Evolutionary conservation across 805 yeast genomes (phyloP).

Genomic region (Wilhelminamyces savonicus): DNA sequence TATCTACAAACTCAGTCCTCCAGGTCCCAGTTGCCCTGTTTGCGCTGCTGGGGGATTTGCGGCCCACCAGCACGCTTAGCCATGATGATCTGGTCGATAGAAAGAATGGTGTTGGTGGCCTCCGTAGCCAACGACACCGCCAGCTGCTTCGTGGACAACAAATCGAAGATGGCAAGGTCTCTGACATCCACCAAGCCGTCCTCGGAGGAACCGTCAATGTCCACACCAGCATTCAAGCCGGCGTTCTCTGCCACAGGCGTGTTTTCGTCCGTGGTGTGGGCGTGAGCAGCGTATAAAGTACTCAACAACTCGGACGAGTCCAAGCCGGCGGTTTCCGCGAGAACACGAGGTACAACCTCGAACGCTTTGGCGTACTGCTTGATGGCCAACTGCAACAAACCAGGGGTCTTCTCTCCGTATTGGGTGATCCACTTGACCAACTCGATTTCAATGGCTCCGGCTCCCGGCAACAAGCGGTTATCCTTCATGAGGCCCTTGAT

Average conservation of each 20-base stretch:
- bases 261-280: slow-evolving; percentile 43
- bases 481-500: slow-evolving; percentile 86
- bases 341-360: slow-evolving; percentile 86
- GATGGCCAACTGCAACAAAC: slow-evolving; percentile 86
- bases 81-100: slow-evolving; percentile 96
- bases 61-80: slow-evolving; percentile 99
- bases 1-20: slow-evolving; percentile 59
- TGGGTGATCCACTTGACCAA: slow-evolving; percentile 71
- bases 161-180: slow-evolving; percentile 68
- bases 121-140: slow-evolving; percentile 94
- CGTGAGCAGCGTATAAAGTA: slow-evolving; percentile 82
- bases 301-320: slow-evolving; percentile 88
- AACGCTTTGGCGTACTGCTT: slow-evolving; percentile 92
- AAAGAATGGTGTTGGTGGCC: slow-evolving; percentile 83
- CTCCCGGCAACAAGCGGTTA: slow-evolving; percentile 79
- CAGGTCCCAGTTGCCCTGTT: slow-evolving; percentile 95
- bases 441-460: slow-evolving; percentile 92
- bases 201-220: slow-evolving; percentile 53
- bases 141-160: slow-evolving; percentile 71
- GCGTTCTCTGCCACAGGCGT: too few species aligned
- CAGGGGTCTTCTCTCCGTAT: slow-evolving; percentile 92
- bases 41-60: slow-evolving; percentile 73
- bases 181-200: slow-evolving; percentile 67
- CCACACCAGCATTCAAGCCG: slow-evolving; percentile 72
- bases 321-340: slow-evolving; percentile 92